Evolutionary conservation across 352 stramenopile genomes (phyloP).

Genomic region (Pythium chondricola): DNA sequence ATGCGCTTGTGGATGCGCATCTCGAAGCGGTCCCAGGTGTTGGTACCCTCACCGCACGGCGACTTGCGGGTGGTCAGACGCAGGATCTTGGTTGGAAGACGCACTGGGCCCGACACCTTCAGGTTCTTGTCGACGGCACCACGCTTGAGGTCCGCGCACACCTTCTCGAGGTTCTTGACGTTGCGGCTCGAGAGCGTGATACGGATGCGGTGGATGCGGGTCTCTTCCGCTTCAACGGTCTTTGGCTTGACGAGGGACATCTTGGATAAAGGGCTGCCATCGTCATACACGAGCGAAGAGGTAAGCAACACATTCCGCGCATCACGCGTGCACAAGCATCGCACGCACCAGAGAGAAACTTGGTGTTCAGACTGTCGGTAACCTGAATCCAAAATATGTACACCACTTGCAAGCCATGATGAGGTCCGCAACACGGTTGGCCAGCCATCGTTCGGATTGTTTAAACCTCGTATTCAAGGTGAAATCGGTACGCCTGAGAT

Average conservation of each 20-base stretch:
- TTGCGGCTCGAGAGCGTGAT: slow-evolving; percentile 99
- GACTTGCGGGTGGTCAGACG: slow-evolving; percentile 99
- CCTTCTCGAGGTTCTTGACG: slow-evolving; percentile 99
- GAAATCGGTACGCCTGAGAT: no score
- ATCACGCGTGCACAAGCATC: not conserved
- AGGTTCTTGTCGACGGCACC: slow-evolving; percentile 98
- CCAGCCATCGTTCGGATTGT: slow-evolving; percentile 3
- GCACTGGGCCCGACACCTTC: slow-evolving; percentile 96
- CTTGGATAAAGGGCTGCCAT: slow-evolving; percentile 87
- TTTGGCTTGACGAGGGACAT: slow-evolving; percentile 87
- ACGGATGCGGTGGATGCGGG: slow-evolving; percentile 94
- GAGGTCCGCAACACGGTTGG: slow-evolving; percentile 5
- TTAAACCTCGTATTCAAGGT: slow-evolving; percentile 8
- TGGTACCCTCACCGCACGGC: slow-evolving; percentile 97
- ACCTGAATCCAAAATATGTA: slow-evolving; percentile 89
- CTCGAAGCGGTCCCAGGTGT: slow-evolving; percentile 99
- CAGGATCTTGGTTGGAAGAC: slow-evolving; percentile 98
- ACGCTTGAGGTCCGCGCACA: slow-evolving; percentile 98
- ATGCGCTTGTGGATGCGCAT: slow-evolving; percentile 99
- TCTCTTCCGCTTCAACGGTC: slow-evolving; percentile 81
- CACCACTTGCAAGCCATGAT: no score
- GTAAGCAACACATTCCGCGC: not conserved
- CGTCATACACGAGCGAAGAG: no score
- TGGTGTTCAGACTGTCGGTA: slow-evolving; percentile 80
- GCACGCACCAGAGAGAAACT: slow-evolving; percentile 58